phyloP scores from a whole-genome alignment of 306 rosid species.

The Fragaria ananassa region DNA sequence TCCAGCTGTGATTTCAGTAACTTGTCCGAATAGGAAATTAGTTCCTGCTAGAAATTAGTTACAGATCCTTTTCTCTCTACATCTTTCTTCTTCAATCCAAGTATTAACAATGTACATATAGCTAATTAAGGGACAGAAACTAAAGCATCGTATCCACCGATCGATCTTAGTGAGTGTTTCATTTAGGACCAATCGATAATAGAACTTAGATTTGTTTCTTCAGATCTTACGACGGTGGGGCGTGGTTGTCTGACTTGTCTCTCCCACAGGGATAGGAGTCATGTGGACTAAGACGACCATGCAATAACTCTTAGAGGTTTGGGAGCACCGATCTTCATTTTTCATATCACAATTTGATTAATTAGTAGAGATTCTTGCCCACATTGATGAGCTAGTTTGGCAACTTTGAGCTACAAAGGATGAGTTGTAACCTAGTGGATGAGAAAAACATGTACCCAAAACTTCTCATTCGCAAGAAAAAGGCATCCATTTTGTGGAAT shows the following conservation, averaged over 20 bases:
- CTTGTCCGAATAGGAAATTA: too few relatives aligned
- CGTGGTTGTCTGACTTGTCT: neutral
- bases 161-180: neutral
- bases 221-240: conserved; percentile 9
- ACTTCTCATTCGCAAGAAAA: conserved; percentile 47
- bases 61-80: too few relatives aligned
- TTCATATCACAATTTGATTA: neutral
- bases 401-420: neutral
- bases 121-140: neutral
- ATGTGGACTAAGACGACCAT: conserved; percentile 9
- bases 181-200: too few relatives aligned
- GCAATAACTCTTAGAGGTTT: conserved; percentile 28
- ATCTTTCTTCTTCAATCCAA: too few relatives aligned
- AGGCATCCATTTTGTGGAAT: neutral
- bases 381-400: conserved; percentile 26
- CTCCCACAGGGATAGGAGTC: neutral
- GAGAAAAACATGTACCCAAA: conserved; percentile 24
- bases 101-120: neutral
- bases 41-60: too few relatives aligned
- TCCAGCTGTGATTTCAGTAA: too few relatives aligned
- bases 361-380: neutral
- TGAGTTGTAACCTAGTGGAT: conserved; percentile 34
- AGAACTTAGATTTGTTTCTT: neutral
- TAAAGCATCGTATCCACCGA: neutral
- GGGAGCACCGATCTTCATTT: conserved; percentile 3